Evolutionary conservation across 31 red algal genomes (phyloP).

Genomic region (Odonthalia washingtoniensis): DNA sequence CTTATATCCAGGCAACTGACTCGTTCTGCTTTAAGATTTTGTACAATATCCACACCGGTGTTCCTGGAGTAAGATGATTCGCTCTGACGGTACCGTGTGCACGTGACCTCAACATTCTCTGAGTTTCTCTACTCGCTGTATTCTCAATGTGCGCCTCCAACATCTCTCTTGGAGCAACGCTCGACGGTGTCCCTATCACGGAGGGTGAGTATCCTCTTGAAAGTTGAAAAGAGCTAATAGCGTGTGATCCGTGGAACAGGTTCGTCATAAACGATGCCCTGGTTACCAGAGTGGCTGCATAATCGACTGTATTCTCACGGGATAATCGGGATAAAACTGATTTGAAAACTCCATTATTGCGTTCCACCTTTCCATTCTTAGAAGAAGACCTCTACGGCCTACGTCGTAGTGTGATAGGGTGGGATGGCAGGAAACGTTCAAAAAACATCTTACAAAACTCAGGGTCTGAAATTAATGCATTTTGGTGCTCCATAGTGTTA

Average conservation of each 20-base stretch:
- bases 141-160: not conserved
- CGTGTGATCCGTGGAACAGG: not conserved
- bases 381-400: not conserved
- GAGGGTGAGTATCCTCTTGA: constrained; percentile 10
- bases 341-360: not conserved
- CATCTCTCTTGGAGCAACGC: not conserved
- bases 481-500: not conserved
- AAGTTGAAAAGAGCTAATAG: constrained; percentile 19
- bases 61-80: not conserved
- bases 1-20: not conserved
- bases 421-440: not conserved
- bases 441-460: not conserved
- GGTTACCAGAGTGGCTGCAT: not conserved
- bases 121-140: not conserved
- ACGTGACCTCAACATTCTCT: not conserved
- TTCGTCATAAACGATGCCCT: not conserved
- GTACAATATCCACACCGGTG: not conserved
- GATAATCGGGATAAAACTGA: not conserved
- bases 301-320: not conserved
- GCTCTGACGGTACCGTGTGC: not conserved
- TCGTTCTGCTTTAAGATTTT: not conserved
- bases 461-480: not conserved
- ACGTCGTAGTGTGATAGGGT: not conserved
- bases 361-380: constrained; percentile 3
- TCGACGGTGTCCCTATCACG: not conserved